Conservation (phyloP, 495 filamentous ascomycete species). For the Podospora bellae-mahoneyi region DNA sequence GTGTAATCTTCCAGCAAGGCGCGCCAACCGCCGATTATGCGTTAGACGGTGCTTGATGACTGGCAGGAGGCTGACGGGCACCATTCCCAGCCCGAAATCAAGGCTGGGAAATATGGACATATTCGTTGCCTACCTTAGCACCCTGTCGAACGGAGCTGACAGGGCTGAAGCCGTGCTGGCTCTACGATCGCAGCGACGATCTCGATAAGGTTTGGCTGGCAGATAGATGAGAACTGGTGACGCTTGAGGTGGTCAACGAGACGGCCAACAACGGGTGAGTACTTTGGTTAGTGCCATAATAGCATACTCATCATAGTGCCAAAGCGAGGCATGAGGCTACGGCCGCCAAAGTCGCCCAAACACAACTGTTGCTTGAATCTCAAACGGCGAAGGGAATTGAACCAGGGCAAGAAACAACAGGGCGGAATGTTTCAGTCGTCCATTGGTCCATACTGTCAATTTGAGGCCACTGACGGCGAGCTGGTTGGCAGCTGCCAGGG, state of each 20-base stretch:
- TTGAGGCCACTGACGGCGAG: neutral
- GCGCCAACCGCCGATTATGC: slow-evolving; percentile 9
- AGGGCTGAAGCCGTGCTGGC: neutral
- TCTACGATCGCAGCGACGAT: neutral
- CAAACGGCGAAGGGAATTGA: neutral
- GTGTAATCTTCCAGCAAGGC: slow-evolving; percentile 10
- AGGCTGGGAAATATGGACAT: neutral
- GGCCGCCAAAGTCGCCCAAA: neutral
- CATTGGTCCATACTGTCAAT: neutral
- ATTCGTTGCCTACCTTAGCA: neutral
- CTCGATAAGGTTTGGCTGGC: slow-evolving; percentile 1
- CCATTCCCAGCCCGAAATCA: neutral
- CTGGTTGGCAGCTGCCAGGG: neutral
- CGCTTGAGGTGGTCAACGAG: neutral
- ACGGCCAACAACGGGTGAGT: neutral
- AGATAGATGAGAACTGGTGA: neutral
- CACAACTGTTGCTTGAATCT: neutral
- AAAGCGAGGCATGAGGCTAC: neutral
- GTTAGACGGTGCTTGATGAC: neutral
- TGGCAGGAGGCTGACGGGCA: neutral
- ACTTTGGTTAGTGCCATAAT: neutral
- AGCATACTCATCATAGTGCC: neutral
- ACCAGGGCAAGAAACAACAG: neutral
- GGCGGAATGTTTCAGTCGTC: neutral
- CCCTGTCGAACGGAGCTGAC: neutral